Evolutionary conservation across 495 filamentous ascomycete species (phyloP).

Genomic region (Aspergillus heteromorphus): DNA sequence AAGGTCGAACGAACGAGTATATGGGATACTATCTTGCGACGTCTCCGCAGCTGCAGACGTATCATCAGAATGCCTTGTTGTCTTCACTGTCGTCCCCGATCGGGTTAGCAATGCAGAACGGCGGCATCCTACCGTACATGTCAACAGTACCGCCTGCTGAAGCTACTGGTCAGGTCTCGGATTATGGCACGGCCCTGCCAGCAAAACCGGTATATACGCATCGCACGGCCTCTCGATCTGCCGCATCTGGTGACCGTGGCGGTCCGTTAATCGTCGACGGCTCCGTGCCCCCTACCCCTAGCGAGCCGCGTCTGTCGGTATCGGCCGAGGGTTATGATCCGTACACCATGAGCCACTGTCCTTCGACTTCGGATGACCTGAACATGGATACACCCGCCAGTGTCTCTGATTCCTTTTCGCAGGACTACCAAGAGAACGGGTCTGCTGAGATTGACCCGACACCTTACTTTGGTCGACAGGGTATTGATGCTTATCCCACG

Average conservation of each 20-base stretch:
- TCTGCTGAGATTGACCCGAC: conserved; percentile 35
- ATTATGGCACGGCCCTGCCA: conserved; percentile 15
- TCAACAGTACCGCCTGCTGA: conserved; percentile 30
- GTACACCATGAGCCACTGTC: conserved; percentile 30
- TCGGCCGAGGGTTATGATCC: conserved; percentile 26
- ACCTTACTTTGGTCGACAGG: conserved; percentile 23
- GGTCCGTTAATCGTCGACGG: conserved; percentile 45
- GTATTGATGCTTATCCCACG: conserved; percentile 22
- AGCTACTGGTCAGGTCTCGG: conserved; percentile 16
- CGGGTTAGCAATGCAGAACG: conserved; percentile 43
- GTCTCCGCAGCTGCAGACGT: conserved; percentile 48
- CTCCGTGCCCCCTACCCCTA: conserved; percentile 35
- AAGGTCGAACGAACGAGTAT: conserved; percentile 52
- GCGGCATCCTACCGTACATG: conserved; percentile 42
- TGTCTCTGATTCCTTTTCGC: conserved; percentile 38
- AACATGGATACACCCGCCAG: conserved; percentile 39
- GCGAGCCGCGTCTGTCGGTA: conserved; percentile 26
- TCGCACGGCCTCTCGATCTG: conserved; percentile 20
- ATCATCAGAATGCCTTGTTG: conserved; percentile 40
- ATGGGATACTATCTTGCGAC: conserved; percentile 60
- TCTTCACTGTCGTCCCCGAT: conserved; percentile 42
- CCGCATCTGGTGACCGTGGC: conserved; percentile 26
- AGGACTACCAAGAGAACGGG: conserved; percentile 34
- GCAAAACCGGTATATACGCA: conserved; percentile 16
- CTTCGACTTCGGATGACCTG: conserved; percentile 39